Conservation (phyloP, 768 basidiomycete genomes). For the Trichaptum fuscoviolaceum region DNA sequence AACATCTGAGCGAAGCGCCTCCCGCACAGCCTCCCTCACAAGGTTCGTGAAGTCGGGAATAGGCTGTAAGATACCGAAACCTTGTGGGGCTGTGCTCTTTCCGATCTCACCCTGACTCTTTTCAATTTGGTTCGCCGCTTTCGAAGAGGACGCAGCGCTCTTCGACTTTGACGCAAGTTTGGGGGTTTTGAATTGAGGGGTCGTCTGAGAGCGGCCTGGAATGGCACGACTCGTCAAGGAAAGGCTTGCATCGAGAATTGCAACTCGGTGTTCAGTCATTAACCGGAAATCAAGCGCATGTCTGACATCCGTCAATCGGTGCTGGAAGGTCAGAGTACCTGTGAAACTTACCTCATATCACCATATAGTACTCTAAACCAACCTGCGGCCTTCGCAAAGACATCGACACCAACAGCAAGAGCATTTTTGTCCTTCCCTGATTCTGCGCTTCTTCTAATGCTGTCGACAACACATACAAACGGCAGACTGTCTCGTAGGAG, state of each 20-base stretch:
- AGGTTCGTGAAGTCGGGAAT: constrained; percentile 57
- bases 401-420: constrained; percentile 39
- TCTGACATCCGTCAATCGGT: constrained; percentile 27
- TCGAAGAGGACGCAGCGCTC: not conserved
- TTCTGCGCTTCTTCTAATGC: constrained; percentile 33
- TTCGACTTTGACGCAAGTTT: not conserved
- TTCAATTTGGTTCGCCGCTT: not conserved
- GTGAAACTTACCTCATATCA: constrained; percentile 48
- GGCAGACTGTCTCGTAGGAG: constrained; percentile 75
- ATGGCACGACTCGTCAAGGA: constrained; percentile 30
- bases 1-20: constrained; percentile 18
- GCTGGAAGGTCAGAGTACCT: not conserved
- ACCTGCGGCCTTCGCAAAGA: constrained; percentile 73
- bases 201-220: not conserved
- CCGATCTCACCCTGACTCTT: not conserved
- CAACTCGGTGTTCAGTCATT: constrained; percentile 59
- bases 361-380: constrained; percentile 78
- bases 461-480: constrained; percentile 67
- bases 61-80: constrained; percentile 37
- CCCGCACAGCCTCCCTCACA: constrained; percentile 44
- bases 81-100: not conserved
- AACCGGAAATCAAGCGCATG: constrained; percentile 79
- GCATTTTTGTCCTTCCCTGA: constrained; percentile 4
- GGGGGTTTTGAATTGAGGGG: not conserved
- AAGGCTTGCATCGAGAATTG: constrained; percentile 69